Percentiles rank a stretch among this genome's conserved stretches.
Evolutionary conservation across 1,139 yeast species (phyloP).

Genomic region (Blastobotrys apis): DNA sequence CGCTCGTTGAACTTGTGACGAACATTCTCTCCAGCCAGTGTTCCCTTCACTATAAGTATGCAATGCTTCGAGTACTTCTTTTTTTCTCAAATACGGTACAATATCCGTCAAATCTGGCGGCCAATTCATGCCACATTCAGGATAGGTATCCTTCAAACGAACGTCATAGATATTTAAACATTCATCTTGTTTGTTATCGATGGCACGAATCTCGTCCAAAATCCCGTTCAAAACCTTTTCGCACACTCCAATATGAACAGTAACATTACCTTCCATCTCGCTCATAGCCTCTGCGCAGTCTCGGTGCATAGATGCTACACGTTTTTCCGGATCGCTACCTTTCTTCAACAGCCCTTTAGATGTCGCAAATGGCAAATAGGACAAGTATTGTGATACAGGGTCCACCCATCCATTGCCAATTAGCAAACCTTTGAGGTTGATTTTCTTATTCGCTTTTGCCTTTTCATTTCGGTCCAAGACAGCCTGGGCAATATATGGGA

Average conservation of each 20-base stretch:
- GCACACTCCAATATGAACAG: constrained; percentile 30
- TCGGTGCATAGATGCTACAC: constrained; percentile 31
- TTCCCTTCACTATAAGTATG: constrained; percentile 32
- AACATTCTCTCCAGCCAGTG: constrained; percentile 74
- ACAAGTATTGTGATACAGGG: constrained; percentile 76
- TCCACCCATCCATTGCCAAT: constrained; percentile 98
- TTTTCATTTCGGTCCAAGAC: constrained; percentile 47
- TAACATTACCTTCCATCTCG: constrained; percentile 32
- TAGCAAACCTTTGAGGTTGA: constrained; percentile 60
- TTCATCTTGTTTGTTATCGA: constrained; percentile 24
- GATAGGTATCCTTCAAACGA: constrained; percentile 64
- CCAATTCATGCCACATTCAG: constrained; percentile 94
- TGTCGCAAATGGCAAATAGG: constrained; percentile 71
- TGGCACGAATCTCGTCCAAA: constrained; percentile 17
- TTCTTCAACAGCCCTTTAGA: constrained; percentile 52
- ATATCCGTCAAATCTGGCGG: constrained; percentile 67
- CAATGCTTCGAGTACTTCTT: constrained; percentile 55
- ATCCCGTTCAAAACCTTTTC: constrained; percentile 27
- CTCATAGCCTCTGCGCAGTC: constrained; percentile 32
- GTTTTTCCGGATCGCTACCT: constrained; percentile 28
- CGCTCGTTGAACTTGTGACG: constrained; percentile 48
- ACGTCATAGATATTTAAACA: constrained; percentile 85
- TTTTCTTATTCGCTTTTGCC: constrained; percentile 18
- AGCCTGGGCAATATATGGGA: constrained; percentile 77
- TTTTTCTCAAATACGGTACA: constrained; percentile 53